A percentile compares a stretch with the other conserved stretches of the same genome.
Evolutionary conservation across 2,329 filamentous ascomycete species (phyloP).

Genomic region (Hypocreales sp.): DNA sequence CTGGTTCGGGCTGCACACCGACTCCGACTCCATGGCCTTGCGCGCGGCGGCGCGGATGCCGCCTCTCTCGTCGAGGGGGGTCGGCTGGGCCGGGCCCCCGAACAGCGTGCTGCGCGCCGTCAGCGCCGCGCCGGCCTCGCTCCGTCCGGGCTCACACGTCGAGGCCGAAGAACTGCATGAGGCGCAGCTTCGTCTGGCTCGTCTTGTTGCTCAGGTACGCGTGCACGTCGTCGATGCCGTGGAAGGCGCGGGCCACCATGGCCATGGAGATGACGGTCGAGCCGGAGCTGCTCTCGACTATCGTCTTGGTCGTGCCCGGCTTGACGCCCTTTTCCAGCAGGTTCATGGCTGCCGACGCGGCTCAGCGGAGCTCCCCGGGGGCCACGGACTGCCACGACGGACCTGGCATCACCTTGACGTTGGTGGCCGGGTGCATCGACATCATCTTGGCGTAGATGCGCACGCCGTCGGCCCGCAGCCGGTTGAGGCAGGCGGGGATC

Average conservation of each 20-base stretch:
- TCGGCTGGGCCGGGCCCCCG: slow-evolving; percentile 17
- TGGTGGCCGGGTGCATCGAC: slow-evolving; percentile 44
- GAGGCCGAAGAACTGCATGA: slow-evolving; percentile 19
- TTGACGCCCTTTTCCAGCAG: slow-evolving; percentile 30
- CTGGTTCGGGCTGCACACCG: slow-evolving; percentile 16
- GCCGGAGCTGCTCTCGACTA: slow-evolving; percentile 46
- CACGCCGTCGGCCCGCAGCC: slow-evolving; percentile 38
- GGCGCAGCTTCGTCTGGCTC: slow-evolving; percentile 13
- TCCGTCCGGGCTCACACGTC: slow-evolving; percentile 10
- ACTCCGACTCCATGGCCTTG: slow-evolving; percentile 13
- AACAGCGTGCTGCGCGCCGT: slow-evolving; percentile 16
- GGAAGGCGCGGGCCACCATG: slow-evolving; percentile 17
- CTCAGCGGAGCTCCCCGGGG: neutral
- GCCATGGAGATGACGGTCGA: slow-evolving; percentile 45
- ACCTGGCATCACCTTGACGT: slow-evolving; percentile 43
- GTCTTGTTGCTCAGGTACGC: slow-evolving; percentile 34
- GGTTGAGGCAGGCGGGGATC: slow-evolving; percentile 39
- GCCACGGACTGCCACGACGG: slow-evolving; percentile 4
- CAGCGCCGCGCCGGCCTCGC: slow-evolving; percentile 9
- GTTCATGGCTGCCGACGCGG: slow-evolving; percentile 18
- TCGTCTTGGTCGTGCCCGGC: slow-evolving; percentile 29
- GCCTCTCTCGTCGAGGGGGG: slow-evolving; percentile 15
- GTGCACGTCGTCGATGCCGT: slow-evolving; percentile 23
- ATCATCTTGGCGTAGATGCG: slow-evolving; percentile 51
- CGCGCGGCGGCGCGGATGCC: slow-evolving; percentile 14